These are phyloP conservation scores for Salinomyces thailandicus DNA, from an alignment of 2,329 filamentous ascomycete species.

Conservation along the genomic window DNA sequence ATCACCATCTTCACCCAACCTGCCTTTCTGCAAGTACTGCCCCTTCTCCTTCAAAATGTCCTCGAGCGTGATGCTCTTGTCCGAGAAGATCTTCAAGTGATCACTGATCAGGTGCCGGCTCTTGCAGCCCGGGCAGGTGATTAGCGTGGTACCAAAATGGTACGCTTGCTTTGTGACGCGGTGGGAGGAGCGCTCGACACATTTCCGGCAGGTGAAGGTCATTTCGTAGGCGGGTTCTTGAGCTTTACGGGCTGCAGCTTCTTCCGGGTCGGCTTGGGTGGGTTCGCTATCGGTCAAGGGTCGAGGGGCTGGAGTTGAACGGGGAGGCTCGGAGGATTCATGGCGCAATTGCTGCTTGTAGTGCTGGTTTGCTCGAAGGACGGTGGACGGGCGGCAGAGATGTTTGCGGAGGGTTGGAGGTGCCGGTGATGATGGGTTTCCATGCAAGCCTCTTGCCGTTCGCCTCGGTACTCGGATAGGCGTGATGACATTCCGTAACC, in stretches of 20 bases:
- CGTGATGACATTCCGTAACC: background rate
- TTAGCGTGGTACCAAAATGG: conserved; percentile 77
- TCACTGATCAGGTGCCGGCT: conserved; percentile 88
- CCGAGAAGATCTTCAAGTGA: conserved; percentile 72
- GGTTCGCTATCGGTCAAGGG: conserved; percentile 22
- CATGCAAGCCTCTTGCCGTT: conserved; percentile 11
- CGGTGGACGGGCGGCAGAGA: background rate
- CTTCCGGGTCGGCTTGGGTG: conserved; percentile 18
- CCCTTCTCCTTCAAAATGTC: conserved; percentile 69
- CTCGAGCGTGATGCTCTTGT: conserved; percentile 60
- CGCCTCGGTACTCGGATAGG: conserved; percentile 4
- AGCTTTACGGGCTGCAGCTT: conserved; percentile 31
- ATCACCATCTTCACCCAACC: conserved; percentile 66
- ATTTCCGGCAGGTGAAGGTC: conserved; percentile 79
- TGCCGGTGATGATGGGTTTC: conserved; percentile 3
- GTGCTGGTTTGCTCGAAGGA: conserved; percentile 3
- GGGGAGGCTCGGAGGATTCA: conserved; percentile 5
- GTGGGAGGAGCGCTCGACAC: conserved; percentile 69
- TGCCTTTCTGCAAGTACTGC: conserved; percentile 59
- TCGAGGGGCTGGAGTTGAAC: conserved; percentile 5
- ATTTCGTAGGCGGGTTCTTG: conserved; percentile 66
- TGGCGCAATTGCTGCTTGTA: too few species aligned
- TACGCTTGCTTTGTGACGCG: conserved; percentile 89
- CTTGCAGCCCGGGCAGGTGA: conserved; percentile 76
- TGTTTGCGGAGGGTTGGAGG: conserved; percentile 10